Evolutionary conservation across 306 rosid species (phyloP).

Genomic region (Boehmeria nivea): DNA sequence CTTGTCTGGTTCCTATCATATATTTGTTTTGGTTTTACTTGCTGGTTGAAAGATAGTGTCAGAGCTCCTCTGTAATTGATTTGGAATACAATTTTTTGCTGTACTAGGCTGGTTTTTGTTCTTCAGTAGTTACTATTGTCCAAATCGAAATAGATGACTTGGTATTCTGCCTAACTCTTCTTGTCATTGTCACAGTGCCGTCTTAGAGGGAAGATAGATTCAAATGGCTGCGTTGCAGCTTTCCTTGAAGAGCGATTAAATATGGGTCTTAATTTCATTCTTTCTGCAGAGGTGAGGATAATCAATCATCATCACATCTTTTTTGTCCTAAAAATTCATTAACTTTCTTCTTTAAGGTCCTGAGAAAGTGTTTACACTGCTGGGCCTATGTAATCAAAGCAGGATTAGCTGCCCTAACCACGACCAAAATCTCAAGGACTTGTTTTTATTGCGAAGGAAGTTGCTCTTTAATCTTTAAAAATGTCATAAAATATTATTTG

Average conservation of each 20-base stretch:
- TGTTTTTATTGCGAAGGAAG: too few species aligned
- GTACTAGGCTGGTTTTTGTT: neutral
- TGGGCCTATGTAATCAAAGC: too few species aligned
- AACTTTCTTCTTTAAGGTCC: neutral
- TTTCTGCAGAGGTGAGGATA: constrained; percentile 58
- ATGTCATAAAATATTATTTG: too few species aligned
- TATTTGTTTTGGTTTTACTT: too few species aligned
- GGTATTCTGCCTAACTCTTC: neutral
- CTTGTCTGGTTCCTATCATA: too few species aligned
- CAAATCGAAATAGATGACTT: neutral
- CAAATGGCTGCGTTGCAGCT: constrained; percentile 65
- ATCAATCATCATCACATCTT: neutral
- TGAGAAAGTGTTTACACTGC: too few species aligned
- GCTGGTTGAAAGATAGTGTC: neutral
- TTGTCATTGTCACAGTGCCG: constrained; percentile 55
- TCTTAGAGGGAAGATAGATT: constrained; percentile 88
- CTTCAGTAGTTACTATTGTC: neutral
- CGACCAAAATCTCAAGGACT: too few species aligned
- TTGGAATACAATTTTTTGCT: neutral
- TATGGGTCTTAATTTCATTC: constrained; percentile 67
- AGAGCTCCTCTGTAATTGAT: neutral
- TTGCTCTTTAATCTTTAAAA: too few species aligned
- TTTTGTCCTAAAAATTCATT: neutral
- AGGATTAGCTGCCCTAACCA: too few species aligned
- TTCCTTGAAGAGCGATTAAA: constrained; percentile 85